phyloP scores from a whole-genome alignment of 2,329 filamentous ascomycete species.

The Fusarium keratoplasticum region DNA sequence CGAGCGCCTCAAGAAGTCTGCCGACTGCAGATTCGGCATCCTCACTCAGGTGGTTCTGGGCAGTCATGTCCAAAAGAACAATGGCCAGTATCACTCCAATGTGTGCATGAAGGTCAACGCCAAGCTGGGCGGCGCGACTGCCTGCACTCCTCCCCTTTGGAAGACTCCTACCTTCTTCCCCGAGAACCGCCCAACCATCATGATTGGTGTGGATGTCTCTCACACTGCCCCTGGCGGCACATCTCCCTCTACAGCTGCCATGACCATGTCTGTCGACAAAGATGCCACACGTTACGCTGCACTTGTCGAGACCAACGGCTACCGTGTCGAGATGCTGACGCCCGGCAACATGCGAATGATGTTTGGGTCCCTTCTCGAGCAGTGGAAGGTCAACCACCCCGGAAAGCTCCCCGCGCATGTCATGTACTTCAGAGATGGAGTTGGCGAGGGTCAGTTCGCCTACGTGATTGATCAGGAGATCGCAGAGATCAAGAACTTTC shows the following conservation, averaged over 20 bases:
- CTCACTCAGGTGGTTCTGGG: constrained; percentile 85
- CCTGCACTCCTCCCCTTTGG: constrained; percentile 53
- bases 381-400: constrained; percentile 72
- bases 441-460: constrained; percentile 86
- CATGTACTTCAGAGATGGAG: constrained; percentile 94
- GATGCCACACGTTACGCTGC: constrained; percentile 82
- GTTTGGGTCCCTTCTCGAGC: constrained; percentile 70
- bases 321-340: constrained; percentile 82
- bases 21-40: constrained; percentile 86
- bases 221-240: constrained; percentile 78
- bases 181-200: constrained; percentile 72
- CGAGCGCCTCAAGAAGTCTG: constrained; percentile 87
- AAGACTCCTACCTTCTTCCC: constrained; percentile 51
- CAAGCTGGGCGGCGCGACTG: constrained; percentile 89
- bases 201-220: constrained; percentile 92
- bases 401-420: constrained; percentile 71
- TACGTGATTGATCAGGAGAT: constrained; percentile 87
- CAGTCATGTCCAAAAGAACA: constrained; percentile 74
- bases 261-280: constrained; percentile 83
- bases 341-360: constrained; percentile 73
- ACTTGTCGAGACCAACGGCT: constrained; percentile 84
- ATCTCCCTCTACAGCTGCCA: constrained; percentile 83
- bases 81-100: constrained; percentile 90
- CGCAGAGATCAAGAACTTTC: constrained; percentile 71
- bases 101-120: constrained; percentile 97